Evolutionary conservation across 2,329 filamentous ascomycete species (phyloP).

Genomic region (Ramularia endophylla): DNA sequence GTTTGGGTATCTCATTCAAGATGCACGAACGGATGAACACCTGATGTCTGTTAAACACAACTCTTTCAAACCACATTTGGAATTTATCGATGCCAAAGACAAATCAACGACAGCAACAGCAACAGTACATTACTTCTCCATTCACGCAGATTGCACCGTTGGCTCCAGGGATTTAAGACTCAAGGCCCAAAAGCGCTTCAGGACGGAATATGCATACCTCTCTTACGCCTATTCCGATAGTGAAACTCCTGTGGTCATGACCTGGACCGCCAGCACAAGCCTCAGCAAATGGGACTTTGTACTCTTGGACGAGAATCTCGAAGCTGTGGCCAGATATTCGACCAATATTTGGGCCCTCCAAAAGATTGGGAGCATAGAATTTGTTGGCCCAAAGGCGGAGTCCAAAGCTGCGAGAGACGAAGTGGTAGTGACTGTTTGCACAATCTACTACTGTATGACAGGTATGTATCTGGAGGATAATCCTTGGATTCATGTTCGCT

Average conservation of each 20-base stretch:
- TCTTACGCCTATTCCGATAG: slow-evolving; percentile 2
- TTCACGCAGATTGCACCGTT: slow-evolving; percentile 6
- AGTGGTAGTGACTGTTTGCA: slow-evolving; percentile 5
- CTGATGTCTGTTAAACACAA: slow-evolving; percentile 4
- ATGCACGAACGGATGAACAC: slow-evolving; percentile 1
- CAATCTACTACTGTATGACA: slow-evolving; percentile 7
- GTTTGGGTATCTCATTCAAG: slow-evolving; percentile 5
- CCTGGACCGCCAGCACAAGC: slow-evolving; percentile 4
- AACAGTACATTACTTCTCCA: slow-evolving; percentile 6
- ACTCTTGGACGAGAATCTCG: slow-evolving; percentile 5
- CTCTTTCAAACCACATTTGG: slow-evolving; percentile 5
- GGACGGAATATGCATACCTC: slow-evolving; percentile 6
- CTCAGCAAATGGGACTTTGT: slow-evolving; percentile 10
- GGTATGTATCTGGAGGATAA: no score
- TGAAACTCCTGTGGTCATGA: slow-evolving; percentile 1
- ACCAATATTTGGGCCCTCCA: slow-evolving; percentile 9
- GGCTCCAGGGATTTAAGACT: background rate
- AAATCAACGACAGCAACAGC: slow-evolving; percentile 4
- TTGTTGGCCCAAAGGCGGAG: slow-evolving; percentile 3
- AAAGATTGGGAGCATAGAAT: slow-evolving; percentile 7
- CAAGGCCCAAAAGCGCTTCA: slow-evolving; percentile 8
- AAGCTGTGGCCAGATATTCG: slow-evolving; percentile 7
- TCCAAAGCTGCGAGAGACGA: slow-evolving; percentile 6
- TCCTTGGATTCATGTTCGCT: no score
- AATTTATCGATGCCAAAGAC: slow-evolving; percentile 4